Evolutionary conservation across 768 basidiomycete genomes (phyloP).

Genomic region (Podaxis sp.): DNA sequence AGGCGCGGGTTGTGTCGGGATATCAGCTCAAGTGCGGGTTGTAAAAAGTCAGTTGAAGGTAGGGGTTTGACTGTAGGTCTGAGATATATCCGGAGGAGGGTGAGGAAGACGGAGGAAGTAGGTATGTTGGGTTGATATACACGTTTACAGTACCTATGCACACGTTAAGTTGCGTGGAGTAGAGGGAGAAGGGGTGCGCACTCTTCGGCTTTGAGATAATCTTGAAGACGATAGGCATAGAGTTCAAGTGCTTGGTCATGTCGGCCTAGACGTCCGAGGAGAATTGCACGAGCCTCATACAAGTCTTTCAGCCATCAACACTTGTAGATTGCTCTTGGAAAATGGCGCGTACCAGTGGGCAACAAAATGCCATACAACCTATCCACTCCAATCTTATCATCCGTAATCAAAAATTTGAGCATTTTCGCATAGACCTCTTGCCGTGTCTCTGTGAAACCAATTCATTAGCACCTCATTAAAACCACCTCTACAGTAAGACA

Average conservation of each 20-base stretch:
- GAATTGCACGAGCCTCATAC: conserved; percentile 87
- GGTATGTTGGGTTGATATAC: conserved; percentile 58
- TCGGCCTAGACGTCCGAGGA: conserved; percentile 83
- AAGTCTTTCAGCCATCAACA: conserved; percentile 47
- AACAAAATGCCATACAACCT: conserved; percentile 80
- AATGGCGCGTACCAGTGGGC: conserved; percentile 55
- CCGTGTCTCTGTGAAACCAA: conserved; percentile 35
- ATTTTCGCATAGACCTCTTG: conserved; percentile 62
- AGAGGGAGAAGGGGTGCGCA: conserved; percentile 28
- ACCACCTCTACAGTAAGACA: neutral
- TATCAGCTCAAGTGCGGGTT: conserved; percentile 86
- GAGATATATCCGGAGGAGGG: conserved; percentile 84
- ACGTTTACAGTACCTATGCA: conserved; percentile 85
- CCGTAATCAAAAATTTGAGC: conserved; percentile 69
- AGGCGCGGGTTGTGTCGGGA: conserved; percentile 78
- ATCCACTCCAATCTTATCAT: conserved; percentile 69
- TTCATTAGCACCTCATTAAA: neutral
- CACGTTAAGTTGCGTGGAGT: neutral
- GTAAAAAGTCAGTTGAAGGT: conserved; percentile 51
- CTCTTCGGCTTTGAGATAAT: conserved; percentile 88
- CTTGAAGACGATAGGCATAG: conserved; percentile 84
- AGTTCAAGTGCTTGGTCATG: conserved; percentile 95
- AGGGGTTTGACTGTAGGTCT: conserved; percentile 53
- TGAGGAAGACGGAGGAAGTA: conserved; percentile 70
- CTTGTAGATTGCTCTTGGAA: neutral